These are phyloP conservation scores for Aspergillus calidoustus DNA, from an alignment of 2,329 filamentous ascomycete species.

Conservation along the genomic window DNA sequence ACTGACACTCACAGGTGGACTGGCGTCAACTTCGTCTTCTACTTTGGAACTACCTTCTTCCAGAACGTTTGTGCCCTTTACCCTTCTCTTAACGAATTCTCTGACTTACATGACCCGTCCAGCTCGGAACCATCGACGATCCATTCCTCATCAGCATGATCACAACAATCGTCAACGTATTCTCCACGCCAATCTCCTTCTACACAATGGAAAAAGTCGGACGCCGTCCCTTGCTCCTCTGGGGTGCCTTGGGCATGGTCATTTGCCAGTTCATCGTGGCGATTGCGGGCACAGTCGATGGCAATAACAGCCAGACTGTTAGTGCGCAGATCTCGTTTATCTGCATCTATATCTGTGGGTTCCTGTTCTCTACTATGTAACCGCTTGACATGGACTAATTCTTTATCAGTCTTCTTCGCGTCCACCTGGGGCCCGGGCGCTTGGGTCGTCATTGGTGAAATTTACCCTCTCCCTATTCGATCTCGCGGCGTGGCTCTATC, in stretches of 20 bases:
- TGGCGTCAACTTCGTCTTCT: constrained; percentile 93
- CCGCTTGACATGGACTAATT: no score
- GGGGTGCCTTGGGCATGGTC: constrained; percentile 80
- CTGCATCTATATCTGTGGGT: constrained; percentile 77
- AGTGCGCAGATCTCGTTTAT: constrained; percentile 82
- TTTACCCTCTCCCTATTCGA: constrained; percentile 87
- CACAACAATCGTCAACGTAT: constrained; percentile 86
- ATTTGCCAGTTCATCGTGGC: constrained; percentile 86
- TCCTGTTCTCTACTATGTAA: no score
- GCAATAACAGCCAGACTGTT: constrained; percentile 50
- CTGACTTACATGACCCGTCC: neutral
- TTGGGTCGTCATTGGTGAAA: constrained; percentile 79
- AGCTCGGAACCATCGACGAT: constrained; percentile 76
- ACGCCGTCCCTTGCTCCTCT: constrained; percentile 78
- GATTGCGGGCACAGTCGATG: constrained; percentile 70
- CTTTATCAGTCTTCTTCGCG: constrained; percentile 83
- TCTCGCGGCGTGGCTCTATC: constrained; percentile 85
- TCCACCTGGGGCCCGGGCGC: constrained; percentile 81
- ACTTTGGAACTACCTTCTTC: constrained; percentile 85
- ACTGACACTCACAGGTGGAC: constrained; percentile 54
- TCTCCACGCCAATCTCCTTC: constrained; percentile 85
- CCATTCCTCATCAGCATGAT: constrained; percentile 82
- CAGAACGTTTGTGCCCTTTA: constrained; percentile 42
- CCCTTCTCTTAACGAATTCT: neutral
- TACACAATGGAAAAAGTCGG: constrained; percentile 82